A percentile compares a stretch with the other conserved stretches of the same genome.
These are phyloP conservation scores for Monosporascus sp. DNA, from an alignment of 2,329 filamentous ascomycete species.

Conservation along the genomic window DNA sequence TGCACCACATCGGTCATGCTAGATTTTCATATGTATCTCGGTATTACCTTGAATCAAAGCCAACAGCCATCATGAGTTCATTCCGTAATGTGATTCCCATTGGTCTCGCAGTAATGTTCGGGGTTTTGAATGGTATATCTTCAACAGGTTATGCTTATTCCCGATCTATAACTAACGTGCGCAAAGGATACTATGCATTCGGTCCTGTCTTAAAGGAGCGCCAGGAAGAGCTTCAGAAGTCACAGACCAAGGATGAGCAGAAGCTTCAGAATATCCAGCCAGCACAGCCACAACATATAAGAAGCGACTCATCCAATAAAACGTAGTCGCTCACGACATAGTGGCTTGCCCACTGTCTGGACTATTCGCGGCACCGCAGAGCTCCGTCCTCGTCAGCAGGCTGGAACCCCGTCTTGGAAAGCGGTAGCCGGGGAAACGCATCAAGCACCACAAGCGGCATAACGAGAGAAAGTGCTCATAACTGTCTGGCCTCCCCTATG, in stretches of 20 bases:
- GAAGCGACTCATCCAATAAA: not conserved
- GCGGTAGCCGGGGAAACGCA: no score
- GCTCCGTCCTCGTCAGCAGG: no score
- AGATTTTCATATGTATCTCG: not conserved
- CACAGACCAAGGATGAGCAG: not conserved
- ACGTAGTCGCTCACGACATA: not conserved
- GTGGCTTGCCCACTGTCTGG: no score
- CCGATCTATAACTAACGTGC: not conserved
- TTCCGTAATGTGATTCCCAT: constrained; percentile 22
- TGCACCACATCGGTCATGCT: not conserved
- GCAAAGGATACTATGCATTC: constrained; percentile 6
- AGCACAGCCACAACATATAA: not conserved
- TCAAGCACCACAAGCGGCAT: no score
- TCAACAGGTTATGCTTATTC: not conserved
- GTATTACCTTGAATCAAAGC: not conserved
- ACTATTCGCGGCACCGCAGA: no score
- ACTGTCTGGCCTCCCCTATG: no score
- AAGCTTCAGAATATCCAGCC: not conserved
- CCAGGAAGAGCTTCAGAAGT: not conserved
- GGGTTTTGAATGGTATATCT: constrained; percentile 28
- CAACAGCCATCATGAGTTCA: constrained; percentile 15
- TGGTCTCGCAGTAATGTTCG: constrained; percentile 25
- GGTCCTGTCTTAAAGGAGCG: not conserved
- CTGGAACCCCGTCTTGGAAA: no score
- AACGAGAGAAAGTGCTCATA: no score